These are phyloP conservation scores for Ceratobasidium sp. DNA, from an alignment of 1,284 basidiomycete genomes.

Conservation along the genomic window DNA sequence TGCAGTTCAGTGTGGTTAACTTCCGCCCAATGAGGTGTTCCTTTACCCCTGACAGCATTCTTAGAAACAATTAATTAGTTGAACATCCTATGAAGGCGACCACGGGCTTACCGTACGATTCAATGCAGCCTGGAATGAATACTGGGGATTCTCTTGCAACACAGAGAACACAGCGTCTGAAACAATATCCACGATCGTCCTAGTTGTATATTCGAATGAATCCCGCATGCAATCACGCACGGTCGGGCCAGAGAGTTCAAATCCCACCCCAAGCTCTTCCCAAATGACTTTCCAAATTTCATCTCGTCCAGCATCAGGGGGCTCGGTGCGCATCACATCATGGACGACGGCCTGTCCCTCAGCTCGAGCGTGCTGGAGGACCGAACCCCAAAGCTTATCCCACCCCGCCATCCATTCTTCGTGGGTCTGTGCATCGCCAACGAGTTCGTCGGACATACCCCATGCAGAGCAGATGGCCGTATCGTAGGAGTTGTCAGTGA, in stretches of 20 bases:
- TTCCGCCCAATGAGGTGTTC: not conserved
- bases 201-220: not conserved
- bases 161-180: not conserved
- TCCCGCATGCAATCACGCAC: constrained; percentile 16
- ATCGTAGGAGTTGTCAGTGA: constrained; percentile 8
- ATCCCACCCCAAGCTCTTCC: not conserved
- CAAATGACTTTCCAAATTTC: too few species aligned
- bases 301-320: constrained; percentile 5
- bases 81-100: not conserved
- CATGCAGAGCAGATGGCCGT: constrained; percentile 5
- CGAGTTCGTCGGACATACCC: constrained; percentile 7
- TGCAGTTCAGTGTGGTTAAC: constrained; percentile 1
- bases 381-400: not conserved
- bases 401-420: constrained; percentile 9
- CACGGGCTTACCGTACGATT: constrained; percentile 5
- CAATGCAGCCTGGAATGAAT: not conserved
- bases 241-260: not conserved
- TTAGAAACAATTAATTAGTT: not conserved
- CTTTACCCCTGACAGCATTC: not conserved
- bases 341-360: not conserved
- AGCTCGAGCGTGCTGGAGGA: not conserved
- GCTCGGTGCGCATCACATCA: constrained; percentile 2
- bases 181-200: not conserved
- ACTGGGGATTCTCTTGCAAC: not conserved
- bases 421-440: not conserved